Percentiles rank a stretch among this genome's conserved stretches.
phyloP scores from a whole-genome alignment of 2,329 filamentous ascomycete genomes.

The Falciphora oryzae region DNA sequence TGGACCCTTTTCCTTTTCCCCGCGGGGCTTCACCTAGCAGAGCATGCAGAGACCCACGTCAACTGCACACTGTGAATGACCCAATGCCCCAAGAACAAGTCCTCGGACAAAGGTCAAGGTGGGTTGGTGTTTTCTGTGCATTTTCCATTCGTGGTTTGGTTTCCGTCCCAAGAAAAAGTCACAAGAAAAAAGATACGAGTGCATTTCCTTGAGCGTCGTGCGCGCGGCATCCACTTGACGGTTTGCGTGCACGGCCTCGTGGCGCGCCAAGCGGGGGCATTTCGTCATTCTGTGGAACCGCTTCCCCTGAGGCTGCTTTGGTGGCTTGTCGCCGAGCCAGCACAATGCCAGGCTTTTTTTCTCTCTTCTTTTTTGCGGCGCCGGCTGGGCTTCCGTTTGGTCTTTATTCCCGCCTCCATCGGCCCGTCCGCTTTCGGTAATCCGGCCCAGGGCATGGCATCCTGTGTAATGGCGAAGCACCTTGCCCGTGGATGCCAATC shows the following conservation, averaged over 20 bases:
- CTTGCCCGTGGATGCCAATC: background rate
- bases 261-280: background rate
- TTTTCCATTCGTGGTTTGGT: background rate
- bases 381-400: too few relatives aligned
- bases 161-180: background rate
- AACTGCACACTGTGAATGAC: background rate
- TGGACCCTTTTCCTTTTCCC: background rate
- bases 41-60: too few relatives aligned
- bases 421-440: background rate
- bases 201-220: background rate
- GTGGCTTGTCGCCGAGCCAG: too few relatives aligned
- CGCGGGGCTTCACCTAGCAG: too few relatives aligned
- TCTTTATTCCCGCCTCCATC: background rate
- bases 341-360: background rate
- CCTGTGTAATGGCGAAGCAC: background rate
- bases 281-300: background rate
- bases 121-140: background rate
- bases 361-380: too few relatives aligned
- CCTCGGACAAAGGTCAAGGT: too few relatives aligned
- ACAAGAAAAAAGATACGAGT: too few relatives aligned
- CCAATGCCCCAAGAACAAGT: background rate
- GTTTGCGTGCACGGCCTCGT: too few relatives aligned
- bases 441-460: background rate
- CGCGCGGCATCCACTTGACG: too few relatives aligned
- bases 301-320: background rate